phyloP scores from a whole-genome alignment of 2,329 filamentous ascomycete species.

The Colletotrichum tropicicola region DNA sequence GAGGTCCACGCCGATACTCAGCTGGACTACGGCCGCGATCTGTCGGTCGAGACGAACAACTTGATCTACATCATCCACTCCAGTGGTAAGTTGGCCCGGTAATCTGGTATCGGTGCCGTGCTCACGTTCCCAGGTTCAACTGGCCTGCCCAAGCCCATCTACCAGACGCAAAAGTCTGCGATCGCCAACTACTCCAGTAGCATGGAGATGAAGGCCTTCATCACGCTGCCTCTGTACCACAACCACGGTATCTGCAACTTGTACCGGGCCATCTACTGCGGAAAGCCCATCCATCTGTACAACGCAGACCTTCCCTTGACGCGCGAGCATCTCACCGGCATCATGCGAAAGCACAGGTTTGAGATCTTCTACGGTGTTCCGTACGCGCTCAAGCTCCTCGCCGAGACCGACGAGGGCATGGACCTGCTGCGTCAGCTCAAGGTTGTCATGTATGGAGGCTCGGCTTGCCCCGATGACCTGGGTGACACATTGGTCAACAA shows the following conservation, averaged over 20 bases:
- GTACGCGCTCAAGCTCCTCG: slow-evolving; percentile 70
- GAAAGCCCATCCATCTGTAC: slow-evolving; percentile 60
- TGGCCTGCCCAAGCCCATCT: slow-evolving; percentile 71
- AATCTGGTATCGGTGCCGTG: slow-evolving; percentile 10
- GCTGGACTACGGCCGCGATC: slow-evolving; percentile 41
- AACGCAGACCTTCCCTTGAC: slow-evolving; percentile 66
- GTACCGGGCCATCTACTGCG: slow-evolving; percentile 60
- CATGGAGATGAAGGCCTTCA: slow-evolving; percentile 55
- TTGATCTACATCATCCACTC: slow-evolving; percentile 45
- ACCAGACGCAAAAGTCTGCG: slow-evolving; percentile 60
- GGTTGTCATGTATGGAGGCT: slow-evolving; percentile 66
- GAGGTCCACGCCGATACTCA: slow-evolving; percentile 40
- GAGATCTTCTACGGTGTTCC: slow-evolving; percentile 70
- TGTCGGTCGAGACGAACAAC: slow-evolving; percentile 34
- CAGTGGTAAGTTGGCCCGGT: slow-evolving; percentile 35
- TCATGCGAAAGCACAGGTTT: slow-evolving; percentile 51
- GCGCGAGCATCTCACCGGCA: slow-evolving; percentile 52
- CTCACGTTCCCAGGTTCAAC: slow-evolving; percentile 57
- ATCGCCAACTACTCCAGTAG: slow-evolving; percentile 55
- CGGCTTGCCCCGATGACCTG: slow-evolving; percentile 66
- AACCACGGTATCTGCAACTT: slow-evolving; percentile 65
- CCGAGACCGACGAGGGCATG: slow-evolving; percentile 65
- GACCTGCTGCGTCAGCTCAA: slow-evolving; percentile 53
- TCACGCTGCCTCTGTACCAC: slow-evolving; percentile 68
- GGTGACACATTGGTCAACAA: slow-evolving; percentile 60